Evolutionary conservation across 768 basidiomycete genomes (phyloP).

Genomic region (Lactarius psammicola): DNA sequence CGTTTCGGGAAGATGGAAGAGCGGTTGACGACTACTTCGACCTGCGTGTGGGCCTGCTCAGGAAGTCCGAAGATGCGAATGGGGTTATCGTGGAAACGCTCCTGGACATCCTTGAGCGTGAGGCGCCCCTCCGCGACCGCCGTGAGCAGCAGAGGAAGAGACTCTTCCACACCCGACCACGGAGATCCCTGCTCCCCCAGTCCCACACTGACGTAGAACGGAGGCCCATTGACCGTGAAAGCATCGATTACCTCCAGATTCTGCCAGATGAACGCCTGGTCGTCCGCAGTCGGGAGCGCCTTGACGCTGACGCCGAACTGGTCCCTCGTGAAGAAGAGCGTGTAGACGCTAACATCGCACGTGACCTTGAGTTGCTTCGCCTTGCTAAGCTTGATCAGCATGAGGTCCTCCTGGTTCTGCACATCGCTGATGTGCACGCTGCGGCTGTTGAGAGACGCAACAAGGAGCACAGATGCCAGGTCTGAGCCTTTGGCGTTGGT

Average conservation of each 20-base stretch:
- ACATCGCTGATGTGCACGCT: slow-evolving; percentile 91
- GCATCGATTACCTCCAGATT: slow-evolving; percentile 82
- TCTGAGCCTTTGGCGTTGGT: slow-evolving; percentile 92
- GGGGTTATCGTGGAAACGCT: slow-evolving; percentile 90
- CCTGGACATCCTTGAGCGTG: slow-evolving; percentile 76
- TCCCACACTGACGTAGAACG: slow-evolving; percentile 70
- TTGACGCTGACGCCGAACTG: slow-evolving; percentile 57
- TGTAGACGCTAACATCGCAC: slow-evolving; percentile 91
- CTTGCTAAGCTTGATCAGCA: slow-evolving; percentile 92
- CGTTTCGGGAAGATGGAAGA: slow-evolving; percentile 53
- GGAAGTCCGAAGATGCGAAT: slow-evolving; percentile 87
- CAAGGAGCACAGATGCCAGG: slow-evolving; percentile 86
- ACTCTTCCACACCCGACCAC: slow-evolving; percentile 81
- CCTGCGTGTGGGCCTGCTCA: slow-evolving; percentile 80
- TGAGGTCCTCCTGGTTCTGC: slow-evolving; percentile 78
- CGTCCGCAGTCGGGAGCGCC: slow-evolving; percentile 66
- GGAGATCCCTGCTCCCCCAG: slow-evolving; percentile 59
- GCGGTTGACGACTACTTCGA: slow-evolving; percentile 90
- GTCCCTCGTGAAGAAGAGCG: slow-evolving; percentile 81
- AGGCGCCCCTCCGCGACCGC: slow-evolving; percentile 80
- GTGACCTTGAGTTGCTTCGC: slow-evolving; percentile 91
- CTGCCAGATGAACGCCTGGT: slow-evolving; percentile 84
- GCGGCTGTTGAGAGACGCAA: slow-evolving; percentile 90
- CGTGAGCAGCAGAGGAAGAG: slow-evolving; percentile 81
- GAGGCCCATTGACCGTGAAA: slow-evolving; percentile 86